phyloP scores from a whole-genome alignment of 805 yeast genomes.

The Grigorovia transvaalensis region DNA sequence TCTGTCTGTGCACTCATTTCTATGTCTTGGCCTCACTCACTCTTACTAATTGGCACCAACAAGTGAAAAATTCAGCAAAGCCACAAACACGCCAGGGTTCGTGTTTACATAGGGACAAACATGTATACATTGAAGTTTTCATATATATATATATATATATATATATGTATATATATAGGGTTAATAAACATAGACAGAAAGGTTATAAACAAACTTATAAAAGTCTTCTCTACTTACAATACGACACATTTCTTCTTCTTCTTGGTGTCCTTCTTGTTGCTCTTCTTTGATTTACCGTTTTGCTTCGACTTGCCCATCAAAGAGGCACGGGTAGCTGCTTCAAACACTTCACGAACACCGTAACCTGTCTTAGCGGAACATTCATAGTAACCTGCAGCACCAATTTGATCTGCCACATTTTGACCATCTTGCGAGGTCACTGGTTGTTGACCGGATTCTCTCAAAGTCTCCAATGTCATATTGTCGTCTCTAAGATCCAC shows the following conservation, averaged over 20 bases:
- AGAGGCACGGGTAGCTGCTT: constrained; percentile 79
- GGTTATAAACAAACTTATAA: too few relatives aligned
- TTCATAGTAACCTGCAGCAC: constrained; percentile 72
- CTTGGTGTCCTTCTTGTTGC: constrained; percentile 11
- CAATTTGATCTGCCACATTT: constrained; percentile 60
- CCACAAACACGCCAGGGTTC: too few relatives aligned
- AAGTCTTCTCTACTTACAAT: too few relatives aligned
- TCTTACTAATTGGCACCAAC: too few relatives aligned
- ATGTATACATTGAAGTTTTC: too few relatives aligned
- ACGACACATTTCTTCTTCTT: constrained; percentile 33
- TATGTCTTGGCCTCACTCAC: too few relatives aligned
- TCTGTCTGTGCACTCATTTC: background rate
- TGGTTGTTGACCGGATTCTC: constrained; percentile 30
- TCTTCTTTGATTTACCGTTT: constrained; percentile 17
- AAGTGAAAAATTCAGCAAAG: too few relatives aligned
- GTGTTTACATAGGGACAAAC: too few relatives aligned
- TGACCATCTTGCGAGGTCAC: constrained; percentile 41
- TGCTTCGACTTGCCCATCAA: constrained; percentile 38
- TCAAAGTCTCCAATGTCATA: constrained; percentile 60
- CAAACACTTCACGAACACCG: constrained; percentile 87
- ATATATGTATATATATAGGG: too few relatives aligned
- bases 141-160: too few relatives aligned
- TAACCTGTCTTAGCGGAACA: constrained; percentile 87
- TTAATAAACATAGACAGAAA: too few relatives aligned
- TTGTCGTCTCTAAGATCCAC: constrained; percentile 78